Base-by-base conservation (phyloP, 805 yeast species). In the Starmera dryadoides region DNA sequence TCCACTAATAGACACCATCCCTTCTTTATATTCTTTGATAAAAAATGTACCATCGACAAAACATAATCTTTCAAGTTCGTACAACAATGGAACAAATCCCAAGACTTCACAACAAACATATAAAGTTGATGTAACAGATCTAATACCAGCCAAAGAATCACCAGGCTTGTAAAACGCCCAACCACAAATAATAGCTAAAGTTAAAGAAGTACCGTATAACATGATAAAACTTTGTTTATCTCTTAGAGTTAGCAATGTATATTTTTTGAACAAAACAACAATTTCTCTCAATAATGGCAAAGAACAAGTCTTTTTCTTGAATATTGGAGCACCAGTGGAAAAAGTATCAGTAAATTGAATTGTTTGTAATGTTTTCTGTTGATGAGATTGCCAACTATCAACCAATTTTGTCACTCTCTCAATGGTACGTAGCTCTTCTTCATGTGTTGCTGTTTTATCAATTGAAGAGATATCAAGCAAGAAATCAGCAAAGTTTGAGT, bases 111-210 rank as follows among this genome's bases (percentile, higher is more conserved):
- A 63, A 6, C 77, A 62, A 10, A 73, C 69, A 50, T 80, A 79
- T 6, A 78, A 46, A 1, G 78, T 62, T 10, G 78, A 74, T 20
- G 75, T 59, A 5, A 55, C 57, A 1, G 94, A 71, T 44, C 94
- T 61, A 17, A 84, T 69, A 6, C 95, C 95, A 1, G 79, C 69
- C 26, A 79, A 46, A 12, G 75, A 65, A 3, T 71, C 68, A 17
- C 70, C 74, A 3, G 88, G 88, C 46, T 73, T 73, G 53, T 60
- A 81, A 51, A 80, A 86, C 32, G 86, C 70, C 88, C 93, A 84
- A 0, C 95, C 95, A 32, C 73, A 61, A 15, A 78, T 61, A 2
- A 77, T 52, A 0, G 87, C 82, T 44, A 84, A 60, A 6, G 79
- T 47, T 0, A 73, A 38, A 30, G 79, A 73, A n/a, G 66, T 69